Conservation (phyloP, 2,329 filamentous ascomycete species). For the Bipolaris gigantea region DNA sequence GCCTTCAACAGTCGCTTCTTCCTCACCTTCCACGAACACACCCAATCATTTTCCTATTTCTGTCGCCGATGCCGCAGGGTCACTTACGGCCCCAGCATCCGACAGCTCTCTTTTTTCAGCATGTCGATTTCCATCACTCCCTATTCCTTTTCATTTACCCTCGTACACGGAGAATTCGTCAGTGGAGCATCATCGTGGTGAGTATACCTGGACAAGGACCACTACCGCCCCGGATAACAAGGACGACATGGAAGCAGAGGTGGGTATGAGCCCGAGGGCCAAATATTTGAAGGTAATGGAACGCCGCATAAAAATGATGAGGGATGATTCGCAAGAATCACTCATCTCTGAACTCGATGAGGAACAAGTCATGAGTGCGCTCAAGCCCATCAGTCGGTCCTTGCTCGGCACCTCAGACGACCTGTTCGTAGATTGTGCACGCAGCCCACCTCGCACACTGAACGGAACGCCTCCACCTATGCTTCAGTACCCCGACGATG, state of each 20-base stretch:
- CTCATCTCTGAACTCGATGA: conserved; percentile 39
- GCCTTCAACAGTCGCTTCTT: conserved; percentile 36
- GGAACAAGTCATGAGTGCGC: conserved; percentile 43
- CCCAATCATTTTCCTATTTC: conserved; percentile 50
- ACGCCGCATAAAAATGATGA: conserved; percentile 24
- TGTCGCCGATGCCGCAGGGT: conserved; percentile 26
- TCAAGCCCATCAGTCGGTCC: conserved; percentile 50
- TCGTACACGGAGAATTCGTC: conserved; percentile 33
- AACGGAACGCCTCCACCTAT: conserved; percentile 17
- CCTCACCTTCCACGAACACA: conserved; percentile 50
- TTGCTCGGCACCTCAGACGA: conserved; percentile 23
- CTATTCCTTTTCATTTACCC: conserved; percentile 36
- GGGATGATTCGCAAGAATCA: conserved; percentile 37
- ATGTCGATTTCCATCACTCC: conserved; percentile 39
- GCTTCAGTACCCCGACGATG: conserved; percentile 12
- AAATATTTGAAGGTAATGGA: conserved; percentile 24
- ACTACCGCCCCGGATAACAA: conserved; percentile 11
- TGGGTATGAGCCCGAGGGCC: conserved; percentile 26
- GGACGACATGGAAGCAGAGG: background rate
- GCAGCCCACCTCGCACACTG: conserved; percentile 4
- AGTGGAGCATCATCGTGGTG: conserved; percentile 55
- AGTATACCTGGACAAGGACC: conserved; percentile 47
- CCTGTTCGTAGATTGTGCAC: conserved; percentile 13
- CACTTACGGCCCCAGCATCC: conserved; percentile 32
- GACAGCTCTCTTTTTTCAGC: conserved; percentile 28